These are phyloP conservation scores for Aegle marmelos DNA, from an alignment of 345 rosid species.

Conservation along the genomic window DNA sequence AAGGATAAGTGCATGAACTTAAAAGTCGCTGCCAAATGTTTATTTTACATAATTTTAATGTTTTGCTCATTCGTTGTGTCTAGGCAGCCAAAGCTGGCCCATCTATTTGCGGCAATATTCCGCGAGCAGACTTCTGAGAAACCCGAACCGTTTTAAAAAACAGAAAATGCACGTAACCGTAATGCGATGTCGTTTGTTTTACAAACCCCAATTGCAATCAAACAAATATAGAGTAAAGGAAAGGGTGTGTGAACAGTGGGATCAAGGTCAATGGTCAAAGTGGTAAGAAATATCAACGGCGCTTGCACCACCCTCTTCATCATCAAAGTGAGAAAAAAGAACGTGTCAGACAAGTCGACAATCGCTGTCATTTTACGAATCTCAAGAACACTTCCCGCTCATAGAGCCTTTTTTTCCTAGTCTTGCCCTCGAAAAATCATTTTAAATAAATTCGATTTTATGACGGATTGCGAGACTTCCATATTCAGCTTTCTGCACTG, in stretches of 20 bases:
- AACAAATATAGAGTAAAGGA: too few relatives aligned
- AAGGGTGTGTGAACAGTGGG: background rate
- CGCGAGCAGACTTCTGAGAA: background rate
- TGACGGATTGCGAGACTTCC: background rate
- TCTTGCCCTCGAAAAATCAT: background rate
- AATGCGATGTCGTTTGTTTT: background rate
- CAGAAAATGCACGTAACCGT: background rate
- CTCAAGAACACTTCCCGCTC: slow-evolving; percentile 49
- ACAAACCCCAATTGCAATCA: background rate
- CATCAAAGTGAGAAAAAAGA: too few relatives aligned
- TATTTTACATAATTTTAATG: background rate
- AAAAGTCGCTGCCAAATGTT: background rate
- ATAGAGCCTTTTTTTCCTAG: background rate
- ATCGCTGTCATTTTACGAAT: slow-evolving; percentile 44
- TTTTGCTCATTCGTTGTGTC: too few relatives aligned
- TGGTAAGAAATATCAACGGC: background rate
- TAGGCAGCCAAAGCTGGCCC: background rate
- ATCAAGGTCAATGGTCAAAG: background rate
- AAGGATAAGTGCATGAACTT: background rate
- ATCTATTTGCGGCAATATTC: background rate
- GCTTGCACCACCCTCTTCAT: background rate
- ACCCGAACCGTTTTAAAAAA: background rate
- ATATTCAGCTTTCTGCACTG: too few relatives aligned
- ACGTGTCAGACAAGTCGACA: slow-evolving; percentile 50
- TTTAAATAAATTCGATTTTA: background rate